Evolutionary conservation across 768 basidiomycete genomes (phyloP), one percentile per base, ranked within the genome.

Genomic region (Mycena sanguinolenta): DNA sequence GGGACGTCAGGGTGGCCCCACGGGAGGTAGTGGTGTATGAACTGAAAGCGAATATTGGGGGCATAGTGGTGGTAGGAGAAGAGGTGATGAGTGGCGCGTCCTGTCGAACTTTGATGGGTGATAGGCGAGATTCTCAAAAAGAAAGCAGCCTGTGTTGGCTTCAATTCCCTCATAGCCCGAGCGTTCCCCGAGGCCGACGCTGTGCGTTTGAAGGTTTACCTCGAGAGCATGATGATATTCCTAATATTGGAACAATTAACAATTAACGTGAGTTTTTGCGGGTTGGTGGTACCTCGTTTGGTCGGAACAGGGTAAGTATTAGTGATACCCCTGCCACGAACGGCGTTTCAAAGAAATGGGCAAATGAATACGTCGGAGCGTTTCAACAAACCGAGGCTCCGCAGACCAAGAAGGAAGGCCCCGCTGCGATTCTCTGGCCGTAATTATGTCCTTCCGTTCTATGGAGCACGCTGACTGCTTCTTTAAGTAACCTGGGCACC

Each of bases 201-300:
- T 21, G 58, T 57, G 14, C 72, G 70, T 49, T 53, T 77, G 42
- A 70, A 65, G 21, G 74, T 73, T 42, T 67, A 66, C 60, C 65
- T 76, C 5, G 72, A 75, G 8, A 69, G 30, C 7, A 72, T 76
- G 72, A 75, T 62, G 70, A 69, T 73, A 63, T 71, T 74, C 53
- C 59, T 77, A 38, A 72, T 76, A n/a, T 50, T 77, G 21, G 76
- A n/a, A n/a, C n/a, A n/a, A n/a, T n/a, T n/a, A 77, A 32, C 67
- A 75, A 32, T 34, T 75, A 36, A 77, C 74, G 76, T 75, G 65
- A 59, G 69, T 46, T 30, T 5, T 13, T n/a, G n/a, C n/a, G n/a
- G n/a, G n/a, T 42, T 27, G 23, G 38, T 8, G 39, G 12, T 19
- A 13, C 21, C 16, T 58, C 53, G 21, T 38, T 44, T 12, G 32